These are phyloP conservation scores for Exophiala viscosa DNA, from an alignment of 2,329 filamentous ascomycete species.

Conservation along the genomic window DNA sequence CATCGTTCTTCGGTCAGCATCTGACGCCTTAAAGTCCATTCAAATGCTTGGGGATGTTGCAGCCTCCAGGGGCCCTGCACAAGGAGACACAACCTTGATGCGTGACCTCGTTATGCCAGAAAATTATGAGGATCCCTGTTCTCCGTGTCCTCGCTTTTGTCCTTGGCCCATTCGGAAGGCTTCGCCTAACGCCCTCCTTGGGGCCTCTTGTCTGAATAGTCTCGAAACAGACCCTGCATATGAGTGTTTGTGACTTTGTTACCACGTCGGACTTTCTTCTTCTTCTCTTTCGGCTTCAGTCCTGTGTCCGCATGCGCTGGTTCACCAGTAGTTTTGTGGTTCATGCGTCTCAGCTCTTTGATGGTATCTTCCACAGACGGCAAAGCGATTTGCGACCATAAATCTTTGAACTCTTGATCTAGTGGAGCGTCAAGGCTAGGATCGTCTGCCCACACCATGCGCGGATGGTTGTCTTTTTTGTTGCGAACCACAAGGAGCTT, in stretches of 20 bases:
- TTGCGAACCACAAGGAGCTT: conserved; percentile 81
- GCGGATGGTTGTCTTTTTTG: conserved; percentile 85
- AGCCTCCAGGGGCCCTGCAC: too few species aligned
- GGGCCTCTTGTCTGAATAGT: conserved; percentile 23
- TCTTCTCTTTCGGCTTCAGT: conserved; percentile 61
- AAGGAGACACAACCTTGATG: too few species aligned
- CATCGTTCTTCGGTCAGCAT: not conserved
- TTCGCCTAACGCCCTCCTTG: conserved; percentile 15
- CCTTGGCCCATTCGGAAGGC: not conserved
- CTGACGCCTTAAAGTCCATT: not conserved
- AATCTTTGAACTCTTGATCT: conserved; percentile 74
- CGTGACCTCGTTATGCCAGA: too few species aligned
- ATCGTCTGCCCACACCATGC: conserved; percentile 86
- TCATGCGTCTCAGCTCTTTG: conserved; percentile 67
- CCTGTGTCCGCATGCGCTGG: conserved; percentile 58
- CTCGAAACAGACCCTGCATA: conserved; percentile 52
- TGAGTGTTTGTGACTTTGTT: conserved; percentile 85
- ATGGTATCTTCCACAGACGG: conserved; percentile 71
- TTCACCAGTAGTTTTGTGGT: conserved; percentile 79
- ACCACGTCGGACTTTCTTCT: conserved; percentile 68
- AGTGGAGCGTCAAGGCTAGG: conserved; percentile 70
- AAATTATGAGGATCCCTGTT: not conserved
- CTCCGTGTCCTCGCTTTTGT: not conserved
- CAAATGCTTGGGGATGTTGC: too few species aligned
- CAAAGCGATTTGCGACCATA: conserved; percentile 78